phyloP scores from a whole-genome alignment of 2,329 filamentous ascomycete species.

The Cercospora berteroae region DNA sequence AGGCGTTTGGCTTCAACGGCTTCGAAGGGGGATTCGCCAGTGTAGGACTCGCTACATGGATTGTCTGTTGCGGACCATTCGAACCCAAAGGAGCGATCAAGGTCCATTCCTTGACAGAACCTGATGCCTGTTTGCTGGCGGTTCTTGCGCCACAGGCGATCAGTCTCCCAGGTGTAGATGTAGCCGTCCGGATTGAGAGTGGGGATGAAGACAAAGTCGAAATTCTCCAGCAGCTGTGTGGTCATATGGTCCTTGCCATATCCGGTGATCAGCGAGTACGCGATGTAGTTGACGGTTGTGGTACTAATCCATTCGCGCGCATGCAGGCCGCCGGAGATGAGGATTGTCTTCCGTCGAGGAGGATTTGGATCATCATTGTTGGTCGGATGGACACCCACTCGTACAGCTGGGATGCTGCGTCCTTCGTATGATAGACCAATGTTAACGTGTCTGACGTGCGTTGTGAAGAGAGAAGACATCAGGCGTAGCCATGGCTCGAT shows the following conservation, averaged over 20 bases:
- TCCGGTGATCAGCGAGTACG: constrained; percentile 80
- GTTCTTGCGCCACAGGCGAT: constrained; percentile 94
- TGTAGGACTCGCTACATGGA: constrained; percentile 87
- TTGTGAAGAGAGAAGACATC: constrained; percentile 84
- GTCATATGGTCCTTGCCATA: constrained; percentile 71
- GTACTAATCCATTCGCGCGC: constrained; percentile 96
- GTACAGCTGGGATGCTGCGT: constrained; percentile 77
- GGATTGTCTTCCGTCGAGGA: constrained; percentile 67
- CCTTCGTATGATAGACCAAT: constrained; percentile 88
- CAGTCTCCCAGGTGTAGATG: constrained; percentile 86
- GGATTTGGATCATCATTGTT: constrained; percentile 47
- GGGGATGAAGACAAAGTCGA: constrained; percentile 85
- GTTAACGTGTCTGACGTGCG: constrained; percentile 68
- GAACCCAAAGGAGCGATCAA: constrained; percentile 83
- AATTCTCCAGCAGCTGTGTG: constrained; percentile 75
- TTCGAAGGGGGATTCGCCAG: constrained; percentile 79
- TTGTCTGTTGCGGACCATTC: constrained; percentile 77
- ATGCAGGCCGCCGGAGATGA: constrained; percentile 83
- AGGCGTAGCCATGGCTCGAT: constrained; percentile 90
- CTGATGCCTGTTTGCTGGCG: constrained; percentile 76
- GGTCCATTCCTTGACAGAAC: constrained; percentile 83
- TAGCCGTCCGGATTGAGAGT: constrained; percentile 92
- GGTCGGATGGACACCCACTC: constrained; percentile 64
- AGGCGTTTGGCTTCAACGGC: constrained; percentile 74
- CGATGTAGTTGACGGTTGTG: constrained; percentile 85